A percentile compares a stretch with the other conserved stretches of the same genome.
Conservation (phyloP, 1,139 yeast species). For the Hansenula anomala region DNA sequence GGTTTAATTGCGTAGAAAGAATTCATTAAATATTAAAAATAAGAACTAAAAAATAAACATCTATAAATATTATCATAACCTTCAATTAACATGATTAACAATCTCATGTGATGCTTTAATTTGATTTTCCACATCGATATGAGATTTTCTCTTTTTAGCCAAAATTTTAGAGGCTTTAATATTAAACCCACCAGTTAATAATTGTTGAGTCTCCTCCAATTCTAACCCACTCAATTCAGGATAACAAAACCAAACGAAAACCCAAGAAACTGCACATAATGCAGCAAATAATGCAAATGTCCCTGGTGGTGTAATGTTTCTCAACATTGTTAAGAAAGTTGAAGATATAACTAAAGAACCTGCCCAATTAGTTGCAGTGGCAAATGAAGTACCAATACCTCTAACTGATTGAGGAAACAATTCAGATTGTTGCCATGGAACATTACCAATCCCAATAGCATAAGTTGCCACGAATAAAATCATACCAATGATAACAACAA, state of each 20-base stretch:
- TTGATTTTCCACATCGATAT: conserved; percentile 18
- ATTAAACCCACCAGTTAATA: conserved; percentile 79
- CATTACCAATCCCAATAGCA: conserved; percentile 93
- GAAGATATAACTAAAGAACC: conserved; percentile 90
- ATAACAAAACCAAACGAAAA: conserved; percentile 75
- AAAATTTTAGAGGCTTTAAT: conserved; percentile 64
- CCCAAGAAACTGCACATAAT: conserved; percentile 62
- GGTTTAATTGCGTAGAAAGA: too few species aligned
- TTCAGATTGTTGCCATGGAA: conserved; percentile 98
- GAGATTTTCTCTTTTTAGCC: conserved; percentile 44
- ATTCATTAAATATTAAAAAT: too few species aligned
- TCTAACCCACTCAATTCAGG: conserved; percentile 92
- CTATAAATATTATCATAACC: too few species aligned
- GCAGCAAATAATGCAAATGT: conserved; percentile 90
- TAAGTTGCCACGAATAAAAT: conserved; percentile 83
- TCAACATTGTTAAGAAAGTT: conserved; percentile 89
- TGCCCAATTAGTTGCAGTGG: conserved; percentile 95
- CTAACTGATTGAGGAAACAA: conserved; percentile 89
- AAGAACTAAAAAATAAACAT: too few species aligned
- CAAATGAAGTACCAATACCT: conserved; percentile 85
- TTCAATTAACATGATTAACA: conserved; percentile 4
- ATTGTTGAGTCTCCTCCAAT: conserved; percentile 82
- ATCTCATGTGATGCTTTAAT: conserved; percentile 22
- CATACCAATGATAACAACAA: conserved; percentile 79
- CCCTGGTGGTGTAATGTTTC: conserved; percentile 90